phyloP scores from a whole-genome alignment of 306 rosid species.

The Fragaria ananassa region DNA sequence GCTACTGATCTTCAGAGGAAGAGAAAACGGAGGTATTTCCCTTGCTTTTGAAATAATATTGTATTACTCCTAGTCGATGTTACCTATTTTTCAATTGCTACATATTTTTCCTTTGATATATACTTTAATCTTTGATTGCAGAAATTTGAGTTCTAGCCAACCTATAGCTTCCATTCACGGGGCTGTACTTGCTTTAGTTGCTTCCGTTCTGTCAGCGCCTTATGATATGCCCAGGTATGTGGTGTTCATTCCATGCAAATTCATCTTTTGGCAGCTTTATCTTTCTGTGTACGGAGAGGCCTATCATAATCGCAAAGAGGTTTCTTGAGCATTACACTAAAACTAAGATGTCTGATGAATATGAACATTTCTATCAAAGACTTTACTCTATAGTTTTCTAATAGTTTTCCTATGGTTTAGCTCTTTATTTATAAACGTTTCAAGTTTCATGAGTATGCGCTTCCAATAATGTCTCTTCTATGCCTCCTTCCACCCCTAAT shows the following conservation, averaged over 20 bases:
- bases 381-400: background rate
- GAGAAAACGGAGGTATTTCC: slow-evolving; percentile 64
- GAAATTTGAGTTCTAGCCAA: slow-evolving; percentile 63
- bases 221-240: slow-evolving; percentile 95
- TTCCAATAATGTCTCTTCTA: background rate
- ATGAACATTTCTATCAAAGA: background rate
- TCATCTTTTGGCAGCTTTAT: background rate
- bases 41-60: background rate
- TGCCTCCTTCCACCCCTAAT: background rate
- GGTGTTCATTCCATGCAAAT: background rate
- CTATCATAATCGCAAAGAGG: background rate
- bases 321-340: background rate
- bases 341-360: background rate
- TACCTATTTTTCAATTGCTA: background rate
- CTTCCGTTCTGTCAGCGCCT: slow-evolving; percentile 89
- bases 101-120: background rate
- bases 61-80: background rate
- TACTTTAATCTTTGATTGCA: slow-evolving; percentile 37
- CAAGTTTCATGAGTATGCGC: background rate
- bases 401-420: background rate
- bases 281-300: too few relatives aligned
- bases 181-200: slow-evolving; percentile 89
- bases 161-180: slow-evolving; percentile 81
- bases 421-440: background rate
- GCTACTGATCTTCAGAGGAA: slow-evolving; percentile 60